Evolutionary conservation across 2,329 filamentous ascomycete species (phyloP), one percentile per base, ranked within the genome.

Genomic region (Paecilomyces sp.): DNA sequence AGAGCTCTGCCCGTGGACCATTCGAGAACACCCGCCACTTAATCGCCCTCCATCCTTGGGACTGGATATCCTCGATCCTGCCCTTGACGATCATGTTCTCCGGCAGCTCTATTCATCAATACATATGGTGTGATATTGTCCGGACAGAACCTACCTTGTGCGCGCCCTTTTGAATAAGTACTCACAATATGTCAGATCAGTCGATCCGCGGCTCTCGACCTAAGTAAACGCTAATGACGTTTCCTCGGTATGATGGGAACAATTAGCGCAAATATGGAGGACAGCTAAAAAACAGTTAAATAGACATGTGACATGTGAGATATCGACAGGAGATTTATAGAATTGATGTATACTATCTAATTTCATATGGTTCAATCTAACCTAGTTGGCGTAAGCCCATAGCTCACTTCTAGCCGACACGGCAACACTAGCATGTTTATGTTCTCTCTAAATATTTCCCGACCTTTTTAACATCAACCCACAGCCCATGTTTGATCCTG

Each of bases 1-100:
- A 57, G 72, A 75, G 61, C 63, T 74, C 9, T 75, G 74, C 57
- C 74, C 73, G 8, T 76, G 73, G 73, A 75, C 73, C 6, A 65
- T 75, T 8, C 71, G 73, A 25, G 70, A 74, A 58, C 74, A 75
- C 56, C 73, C 73, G 30, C 68, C 71, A 15, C 69, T 69, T 13
- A 62, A 62, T 9, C 67, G 71, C 24, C 61, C 73, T 7, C 74
- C 74, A 2, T 66, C 66, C 31, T 58, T 75, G 47, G 72, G 63
- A 5, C 69, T 73, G 62, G 67, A 73, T 50, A 70, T 76, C 4
- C 62, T 75, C 30, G 62, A 68, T 24, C 65, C 72, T 31, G 73
- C 64, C 3, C 65, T 74, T 53, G 69, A 71, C 41, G 67, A 71
- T 53, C 66, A 66, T 52, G 70, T 73, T 33, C 63, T 74, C 33